Percentiles rank a stretch among this genome's conserved stretches.
Evolutionary conservation across 1,284 basidiomycete species (phyloP).

Genomic region (Rhodotorula mucilaginosa): DNA sequence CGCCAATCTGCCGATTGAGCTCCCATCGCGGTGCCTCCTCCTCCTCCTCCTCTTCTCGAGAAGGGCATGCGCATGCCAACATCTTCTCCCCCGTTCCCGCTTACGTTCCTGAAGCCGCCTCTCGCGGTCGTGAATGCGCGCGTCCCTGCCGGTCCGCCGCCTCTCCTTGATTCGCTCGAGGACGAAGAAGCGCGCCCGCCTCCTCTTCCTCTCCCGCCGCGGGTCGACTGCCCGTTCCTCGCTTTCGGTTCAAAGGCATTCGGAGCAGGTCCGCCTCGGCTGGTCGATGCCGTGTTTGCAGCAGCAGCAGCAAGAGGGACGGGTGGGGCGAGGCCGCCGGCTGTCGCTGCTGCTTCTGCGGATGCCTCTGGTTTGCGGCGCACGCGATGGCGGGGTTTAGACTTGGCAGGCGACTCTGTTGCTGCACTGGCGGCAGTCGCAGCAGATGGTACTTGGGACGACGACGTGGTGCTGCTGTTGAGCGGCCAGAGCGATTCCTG

Average conservation of each 20-base stretch:
- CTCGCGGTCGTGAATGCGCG: too few species aligned
- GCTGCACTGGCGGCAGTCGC: not conserved
- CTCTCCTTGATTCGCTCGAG: not conserved
- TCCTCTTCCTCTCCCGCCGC: not conserved
- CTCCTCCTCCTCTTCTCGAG: not conserved
- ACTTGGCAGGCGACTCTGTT: not conserved
- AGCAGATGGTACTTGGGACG: not conserved
- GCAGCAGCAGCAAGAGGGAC: not conserved
- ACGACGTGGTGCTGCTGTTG: too few species aligned
- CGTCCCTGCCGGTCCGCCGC: not conserved
- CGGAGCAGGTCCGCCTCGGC: not conserved
- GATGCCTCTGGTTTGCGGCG: not conserved
- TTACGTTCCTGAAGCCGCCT: too few species aligned
- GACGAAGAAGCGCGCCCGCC: not conserved
- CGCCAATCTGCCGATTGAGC: slow-evolving; percentile 1
- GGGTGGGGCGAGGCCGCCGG: not conserved
- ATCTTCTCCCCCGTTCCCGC: not conserved
- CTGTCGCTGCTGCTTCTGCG: not conserved
- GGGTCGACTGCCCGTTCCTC: too few species aligned
- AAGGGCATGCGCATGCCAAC: not conserved
- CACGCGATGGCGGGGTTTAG: not conserved
- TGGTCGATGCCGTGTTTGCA: not conserved
- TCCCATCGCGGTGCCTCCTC: not conserved
- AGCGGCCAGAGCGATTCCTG: slow-evolving; percentile 4
- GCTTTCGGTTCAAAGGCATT: not conserved